A percentile compares a stretch with the other conserved stretches of the same genome.
Conservation (phyloP, 345 rosid genomes). For the Lumnitzera racemosa region DNA sequence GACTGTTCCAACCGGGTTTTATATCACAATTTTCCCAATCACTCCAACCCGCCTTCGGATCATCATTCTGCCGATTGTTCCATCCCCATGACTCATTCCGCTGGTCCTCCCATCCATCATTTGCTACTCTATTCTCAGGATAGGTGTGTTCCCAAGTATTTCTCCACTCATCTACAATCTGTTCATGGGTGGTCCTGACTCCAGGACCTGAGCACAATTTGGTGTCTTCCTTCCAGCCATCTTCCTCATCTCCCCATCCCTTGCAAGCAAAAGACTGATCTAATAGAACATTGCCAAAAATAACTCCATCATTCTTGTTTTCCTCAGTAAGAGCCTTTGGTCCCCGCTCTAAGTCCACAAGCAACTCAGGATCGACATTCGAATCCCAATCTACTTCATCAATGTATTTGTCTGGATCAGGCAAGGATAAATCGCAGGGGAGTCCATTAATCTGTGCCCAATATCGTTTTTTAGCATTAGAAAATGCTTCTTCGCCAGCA, state of each 20-base stretch:
- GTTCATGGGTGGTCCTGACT: background rate
- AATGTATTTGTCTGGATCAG: constrained; percentile 31
- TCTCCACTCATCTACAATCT: no score
- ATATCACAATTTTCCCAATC: no score
- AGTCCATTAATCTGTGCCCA: constrained; percentile 34
- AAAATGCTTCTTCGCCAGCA: constrained; percentile 41
- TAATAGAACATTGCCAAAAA: constrained; percentile 3
- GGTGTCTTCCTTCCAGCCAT: background rate
- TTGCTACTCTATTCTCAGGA: no score
- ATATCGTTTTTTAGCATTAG: constrained; percentile 33
- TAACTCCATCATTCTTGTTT: background rate
- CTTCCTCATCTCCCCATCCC: constrained; percentile 6
- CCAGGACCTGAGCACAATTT: background rate
- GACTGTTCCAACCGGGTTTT: no score
- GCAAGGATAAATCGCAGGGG: constrained; percentile 25
- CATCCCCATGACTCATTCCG: no score
- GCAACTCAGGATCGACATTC: constrained; percentile 22
- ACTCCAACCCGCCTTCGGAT: no score
- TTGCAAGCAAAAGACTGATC: constrained; percentile 11
- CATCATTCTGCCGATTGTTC: no score
- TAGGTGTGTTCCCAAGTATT: no score
- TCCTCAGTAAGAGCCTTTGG: background rate
- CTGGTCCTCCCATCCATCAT: no score
- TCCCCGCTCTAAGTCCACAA: constrained; percentile 27
- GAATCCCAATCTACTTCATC: constrained; percentile 41